A percentile compares a stretch with the other conserved stretches of the same genome.
Conservation (phyloP, 2,329 filamentous ascomycete genomes). For the Aureobasidium subglaciale region DNA sequence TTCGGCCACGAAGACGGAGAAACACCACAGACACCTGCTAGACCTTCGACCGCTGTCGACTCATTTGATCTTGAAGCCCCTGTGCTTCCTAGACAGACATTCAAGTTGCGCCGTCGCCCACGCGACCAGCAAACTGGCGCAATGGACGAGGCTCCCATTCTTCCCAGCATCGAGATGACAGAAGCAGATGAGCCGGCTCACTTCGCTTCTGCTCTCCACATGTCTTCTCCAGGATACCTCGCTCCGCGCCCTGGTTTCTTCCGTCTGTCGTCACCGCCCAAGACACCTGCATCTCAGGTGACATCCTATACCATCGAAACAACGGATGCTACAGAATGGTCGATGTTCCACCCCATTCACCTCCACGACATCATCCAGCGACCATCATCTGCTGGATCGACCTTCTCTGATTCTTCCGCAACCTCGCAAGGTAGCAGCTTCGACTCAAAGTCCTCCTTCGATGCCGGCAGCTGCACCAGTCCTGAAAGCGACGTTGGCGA, state of each 20-base stretch:
- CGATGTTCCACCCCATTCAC: constrained; percentile 28
- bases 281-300: constrained; percentile 40
- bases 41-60: constrained; percentile 16
- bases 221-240: constrained; percentile 30
- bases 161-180: constrained; percentile 46
- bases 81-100: constrained; percentile 40
- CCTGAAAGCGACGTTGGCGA: constrained; percentile 53
- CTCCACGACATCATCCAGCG: constrained; percentile 39
- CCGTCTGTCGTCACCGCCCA: constrained; percentile 41
- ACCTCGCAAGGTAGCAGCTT: constrained; percentile 54
- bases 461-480: constrained; percentile 52
- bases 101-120: constrained; percentile 43
- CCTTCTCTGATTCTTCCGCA: constrained; percentile 55
- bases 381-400: constrained; percentile 51
- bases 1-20: constrained; percentile 42
- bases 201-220: constrained; percentile 24
- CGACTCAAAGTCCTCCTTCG: constrained; percentile 49
- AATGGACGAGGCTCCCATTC: constrained; percentile 27
- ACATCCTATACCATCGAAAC: constrained; percentile 4
- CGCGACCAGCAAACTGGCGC: constrained; percentile 24
- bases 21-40: constrained; percentile 37
- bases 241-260: constrained; percentile 32
- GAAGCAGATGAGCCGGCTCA: constrained; percentile 28
- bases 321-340: constrained; percentile 10
- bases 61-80: constrained; percentile 28